Percentiles rank a stretch among this genome's conserved stretches.
Evolutionary conservation across 2,329 filamentous ascomycete genomes (phyloP).

Genomic region (Xylaria arbuscula): DNA sequence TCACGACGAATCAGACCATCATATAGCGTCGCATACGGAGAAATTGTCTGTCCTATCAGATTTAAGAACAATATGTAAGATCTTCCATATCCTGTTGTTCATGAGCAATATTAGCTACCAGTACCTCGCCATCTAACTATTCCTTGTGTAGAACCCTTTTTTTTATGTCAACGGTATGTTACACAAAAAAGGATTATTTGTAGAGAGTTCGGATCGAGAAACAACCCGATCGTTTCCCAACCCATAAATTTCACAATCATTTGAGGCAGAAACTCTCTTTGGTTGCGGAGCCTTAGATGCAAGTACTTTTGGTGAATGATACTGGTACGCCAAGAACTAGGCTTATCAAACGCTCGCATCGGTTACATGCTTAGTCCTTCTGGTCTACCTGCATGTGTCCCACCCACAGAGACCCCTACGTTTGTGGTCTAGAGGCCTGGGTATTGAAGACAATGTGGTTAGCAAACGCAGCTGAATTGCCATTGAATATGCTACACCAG

Average conservation of each 20-base stretch:
- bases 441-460: no score
- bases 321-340: slow-evolving; percentile 22
- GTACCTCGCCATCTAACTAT: not conserved
- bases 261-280: not conserved
- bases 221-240: not conserved
- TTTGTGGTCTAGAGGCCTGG: not conserved
- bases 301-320: slow-evolving; percentile 7
- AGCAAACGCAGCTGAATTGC: no score
- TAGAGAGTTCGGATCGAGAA: not conserved
- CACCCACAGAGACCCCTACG: not conserved
- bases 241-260: not conserved
- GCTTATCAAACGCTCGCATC: slow-evolving; percentile 9
- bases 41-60: not conserved
- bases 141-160: not conserved
- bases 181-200: not conserved
- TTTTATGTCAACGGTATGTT: not conserved
- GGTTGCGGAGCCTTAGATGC: no score
- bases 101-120: no score
- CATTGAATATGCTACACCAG: no score
- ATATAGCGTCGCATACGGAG: not conserved
- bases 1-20: not conserved
- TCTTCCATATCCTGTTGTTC: not conserved
- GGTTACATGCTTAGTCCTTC: slow-evolving; percentile 30
- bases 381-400: not conserved
- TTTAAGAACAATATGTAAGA: not conserved